A percentile compares a stretch with the other conserved stretches of the same genome.
Conservation (phyloP, 495 filamentous ascomycete genomes). For the Bombardia bombarda region DNA sequence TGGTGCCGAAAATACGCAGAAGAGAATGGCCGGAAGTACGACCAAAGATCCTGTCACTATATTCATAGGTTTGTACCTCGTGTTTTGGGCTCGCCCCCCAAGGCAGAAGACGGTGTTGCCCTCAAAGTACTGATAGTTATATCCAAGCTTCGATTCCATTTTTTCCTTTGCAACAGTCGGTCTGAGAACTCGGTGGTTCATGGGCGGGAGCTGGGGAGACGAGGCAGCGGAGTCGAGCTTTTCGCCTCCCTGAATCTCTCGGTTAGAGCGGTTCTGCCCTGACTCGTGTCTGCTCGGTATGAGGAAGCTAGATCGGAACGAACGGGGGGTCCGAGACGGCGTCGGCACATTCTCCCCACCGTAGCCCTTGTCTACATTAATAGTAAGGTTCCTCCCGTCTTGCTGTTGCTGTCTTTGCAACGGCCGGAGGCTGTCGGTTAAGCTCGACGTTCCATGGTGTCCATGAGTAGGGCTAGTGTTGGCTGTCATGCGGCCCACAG, state of each 20-base stretch:
- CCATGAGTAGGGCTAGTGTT: constrained; percentile 67
- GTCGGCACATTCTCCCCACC: constrained; percentile 42
- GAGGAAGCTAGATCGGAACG: constrained; percentile 63
- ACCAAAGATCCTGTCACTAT: constrained; percentile 76
- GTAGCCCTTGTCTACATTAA: constrained; percentile 50
- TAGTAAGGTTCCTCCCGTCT: constrained; percentile 44
- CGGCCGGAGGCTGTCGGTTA: constrained; percentile 67
- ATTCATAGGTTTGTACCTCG: constrained; percentile 83
- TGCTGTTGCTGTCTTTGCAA: constrained; percentile 49
- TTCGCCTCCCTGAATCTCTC: constrained; percentile 56
- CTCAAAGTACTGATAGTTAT: constrained; percentile 84
- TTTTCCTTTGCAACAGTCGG: constrained; percentile 9
- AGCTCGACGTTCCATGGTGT: constrained; percentile 54
- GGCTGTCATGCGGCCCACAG: constrained; percentile 56
- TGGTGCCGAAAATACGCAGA: constrained; percentile 79
- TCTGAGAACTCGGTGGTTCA: constrained; percentile 16
- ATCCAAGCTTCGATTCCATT: constrained; percentile 33
- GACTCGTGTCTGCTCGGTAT: constrained; percentile 41
- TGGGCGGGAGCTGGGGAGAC: constrained; percentile 52
- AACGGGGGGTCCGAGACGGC: constrained; percentile 58
- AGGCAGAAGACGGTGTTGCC: constrained; percentile 88
- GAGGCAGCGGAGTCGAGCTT: constrained; percentile 70
- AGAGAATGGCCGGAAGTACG: constrained; percentile 67
- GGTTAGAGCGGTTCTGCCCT: constrained; percentile 39
- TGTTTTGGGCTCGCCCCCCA: constrained; percentile 80